Evolutionary conservation across 371 early-diverging fungal genomes (phyloP), one percentile per base, ranked within the genome.

Genomic region (Batkoa obscura): DNA sequence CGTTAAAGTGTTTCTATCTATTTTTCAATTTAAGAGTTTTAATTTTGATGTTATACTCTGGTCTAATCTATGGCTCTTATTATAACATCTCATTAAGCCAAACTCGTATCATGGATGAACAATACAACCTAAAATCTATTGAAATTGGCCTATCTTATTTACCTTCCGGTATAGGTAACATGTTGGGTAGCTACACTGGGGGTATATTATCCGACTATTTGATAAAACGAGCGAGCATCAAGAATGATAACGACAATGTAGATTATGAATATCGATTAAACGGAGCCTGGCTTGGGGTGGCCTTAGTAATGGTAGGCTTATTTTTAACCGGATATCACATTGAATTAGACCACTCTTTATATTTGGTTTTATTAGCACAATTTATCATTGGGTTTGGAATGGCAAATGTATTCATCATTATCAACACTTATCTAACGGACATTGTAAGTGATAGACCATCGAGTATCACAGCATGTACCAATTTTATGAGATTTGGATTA

Each of bases 251-350:
- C 5, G 47, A 10, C 6, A 9, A 46, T 30, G 30, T 39, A 8
- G 13, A 13, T 5, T 17, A 66, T 10, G 74, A 71, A 60, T 36
- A 51, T 12, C 54, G 72, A 9, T 42, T 73, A 43, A 10, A 58
- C 0, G 63, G 64, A 30, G 66, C 68, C 60, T 70, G 70, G 72
- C 53, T 69, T 0, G 71, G 70, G 17, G 68, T 68, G 46, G 6
- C 66, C 0, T 10, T 68, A 17, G 54, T 71, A 17, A 63, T 67
- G 0, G 5, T 64, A 0, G 74, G 74, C 5, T 62, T 67, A n/a
- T 48, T 71, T 1, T 43, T 68, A 0, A 71, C 71, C 56, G 74
- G 74, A 0, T 73, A 69, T 70, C 70, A 67, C 30, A 15, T 66
- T 0, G 58, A 68, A 17, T 37, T 50, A 9, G 59, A 57, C 37